Conservation (phyloP, 73 alveolate genomes). For the Effrenium voratum region DNA sequence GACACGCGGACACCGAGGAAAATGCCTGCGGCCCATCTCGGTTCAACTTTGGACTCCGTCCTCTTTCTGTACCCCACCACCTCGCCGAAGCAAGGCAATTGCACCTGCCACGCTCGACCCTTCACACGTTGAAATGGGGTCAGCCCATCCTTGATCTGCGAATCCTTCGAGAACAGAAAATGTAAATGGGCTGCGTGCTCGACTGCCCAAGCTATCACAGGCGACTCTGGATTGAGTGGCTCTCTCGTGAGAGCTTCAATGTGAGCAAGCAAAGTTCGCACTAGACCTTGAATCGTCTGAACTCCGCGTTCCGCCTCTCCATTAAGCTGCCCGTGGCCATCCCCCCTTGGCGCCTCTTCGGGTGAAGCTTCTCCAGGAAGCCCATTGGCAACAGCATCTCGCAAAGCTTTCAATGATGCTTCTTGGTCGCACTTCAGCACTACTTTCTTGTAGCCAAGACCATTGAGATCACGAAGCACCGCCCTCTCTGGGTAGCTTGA, state of each 20-base stretch:
- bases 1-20: too few species aligned
- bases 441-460: neutral
- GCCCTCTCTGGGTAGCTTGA: neutral
- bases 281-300: neutral
- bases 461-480: neutral
- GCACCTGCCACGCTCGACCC: neutral
- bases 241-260: too few species aligned
- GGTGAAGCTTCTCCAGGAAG: neutral
- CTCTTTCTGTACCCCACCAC: conserved; percentile 4
- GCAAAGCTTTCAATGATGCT: neutral
- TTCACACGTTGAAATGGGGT: conserved; percentile 11
- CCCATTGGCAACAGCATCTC: neutral
- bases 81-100: conserved; percentile 6
- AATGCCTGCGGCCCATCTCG: conserved; percentile 2
- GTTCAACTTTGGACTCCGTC: neutral
- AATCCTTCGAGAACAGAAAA: neutral
- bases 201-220: conserved; percentile 6
- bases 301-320: conserved; percentile 20
- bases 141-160: neutral
- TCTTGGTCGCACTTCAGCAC: conserved; percentile 29
- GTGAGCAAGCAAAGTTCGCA: neutral
- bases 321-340: conserved; percentile 4
- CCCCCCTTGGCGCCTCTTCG: neutral
- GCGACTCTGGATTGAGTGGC: neutral
- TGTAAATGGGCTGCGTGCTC: neutral